Conservation (phyloP, 345 rosid genomes). For the Aethionema arabicum region DNA sequence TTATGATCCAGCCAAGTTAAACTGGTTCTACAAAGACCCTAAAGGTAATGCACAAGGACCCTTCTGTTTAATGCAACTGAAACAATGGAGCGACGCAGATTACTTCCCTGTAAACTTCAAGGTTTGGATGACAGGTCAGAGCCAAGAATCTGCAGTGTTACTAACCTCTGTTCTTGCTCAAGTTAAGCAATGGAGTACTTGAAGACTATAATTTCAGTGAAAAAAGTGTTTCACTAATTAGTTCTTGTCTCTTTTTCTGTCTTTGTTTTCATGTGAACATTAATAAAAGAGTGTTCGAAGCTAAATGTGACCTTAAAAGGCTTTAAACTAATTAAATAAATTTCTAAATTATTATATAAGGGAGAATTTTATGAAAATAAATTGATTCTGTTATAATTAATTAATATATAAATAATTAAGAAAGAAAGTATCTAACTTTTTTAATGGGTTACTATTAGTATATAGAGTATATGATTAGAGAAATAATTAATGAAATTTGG, state of each 20-base stretch:
- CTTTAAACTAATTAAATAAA: not conserved
- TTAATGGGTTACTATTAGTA: not conserved
- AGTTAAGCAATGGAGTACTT: constrained; percentile 13
- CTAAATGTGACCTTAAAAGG: not conserved
- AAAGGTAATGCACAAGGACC: constrained; percentile 61
- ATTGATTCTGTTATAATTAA: too few relatives aligned
- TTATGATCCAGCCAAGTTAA: constrained; percentile 30
- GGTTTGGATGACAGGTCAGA: constrained; percentile 67
- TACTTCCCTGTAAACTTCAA: constrained; percentile 58
- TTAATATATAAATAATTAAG: too few relatives aligned
- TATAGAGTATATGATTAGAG: constrained; percentile 5
- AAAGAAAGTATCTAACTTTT: not conserved
- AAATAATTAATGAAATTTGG: constrained; percentile 1
- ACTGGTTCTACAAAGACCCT: constrained; percentile 74
- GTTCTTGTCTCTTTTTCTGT: not conserved
- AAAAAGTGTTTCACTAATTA: constrained; percentile 3
- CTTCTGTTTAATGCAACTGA: constrained; percentile 55
- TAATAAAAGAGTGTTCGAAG: constrained; percentile 21
- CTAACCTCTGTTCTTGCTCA: constrained; percentile 42
- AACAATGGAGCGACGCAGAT: constrained; percentile 52
- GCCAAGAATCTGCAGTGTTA: constrained; percentile 43
- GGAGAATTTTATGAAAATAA: not conserved
- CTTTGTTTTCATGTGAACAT: constrained; percentile 28
- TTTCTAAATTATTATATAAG: constrained; percentile 13
- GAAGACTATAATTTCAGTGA: constrained; percentile 20